Evolutionary conservation across 23 red algal genomes (phyloP).

Genomic region (Gracilariopsis chorda): DNA sequence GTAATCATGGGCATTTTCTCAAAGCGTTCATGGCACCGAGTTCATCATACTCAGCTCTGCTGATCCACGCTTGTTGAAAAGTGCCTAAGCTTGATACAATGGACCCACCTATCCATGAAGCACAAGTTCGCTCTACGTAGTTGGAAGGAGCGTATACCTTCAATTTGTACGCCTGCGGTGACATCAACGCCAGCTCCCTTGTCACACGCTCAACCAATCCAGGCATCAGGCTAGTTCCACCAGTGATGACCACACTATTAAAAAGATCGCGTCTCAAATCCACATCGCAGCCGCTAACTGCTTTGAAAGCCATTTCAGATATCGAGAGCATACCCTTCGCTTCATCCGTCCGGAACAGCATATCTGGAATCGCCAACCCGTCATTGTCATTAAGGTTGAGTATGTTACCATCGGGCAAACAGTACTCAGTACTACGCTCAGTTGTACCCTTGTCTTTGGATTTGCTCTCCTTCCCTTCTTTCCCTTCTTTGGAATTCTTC

Average conservation of each 20-base stretch:
- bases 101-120: constrained; percentile 85
- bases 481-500: background rate
- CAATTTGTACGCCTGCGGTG: constrained; percentile 77
- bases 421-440: constrained; percentile 40
- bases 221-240: constrained; percentile 63
- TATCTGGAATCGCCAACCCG: background rate
- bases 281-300: constrained; percentile 68
- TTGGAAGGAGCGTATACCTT: constrained; percentile 60
- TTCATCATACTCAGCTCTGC: constrained; percentile 88
- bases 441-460: constrained; percentile 36
- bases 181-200: constrained; percentile 57
- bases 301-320: constrained; percentile 51
- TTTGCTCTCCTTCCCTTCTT: constrained; percentile 5
- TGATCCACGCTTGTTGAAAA: constrained; percentile 93
- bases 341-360: background rate
- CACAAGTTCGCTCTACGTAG: constrained; percentile 58
- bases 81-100: constrained; percentile 87
- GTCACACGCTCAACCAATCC: constrained; percentile 68
- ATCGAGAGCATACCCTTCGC: constrained; percentile 18
- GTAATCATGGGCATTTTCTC: constrained; percentile 52
- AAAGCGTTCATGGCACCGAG: constrained; percentile 29
- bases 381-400: constrained; percentile 3
- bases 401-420: constrained; percentile 64
- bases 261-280: constrained; percentile 78
- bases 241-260: constrained; percentile 67